Evolutionary conservation across 768 basidiomycete species (phyloP).

Genomic region (Amylocystis lapponica): DNA sequence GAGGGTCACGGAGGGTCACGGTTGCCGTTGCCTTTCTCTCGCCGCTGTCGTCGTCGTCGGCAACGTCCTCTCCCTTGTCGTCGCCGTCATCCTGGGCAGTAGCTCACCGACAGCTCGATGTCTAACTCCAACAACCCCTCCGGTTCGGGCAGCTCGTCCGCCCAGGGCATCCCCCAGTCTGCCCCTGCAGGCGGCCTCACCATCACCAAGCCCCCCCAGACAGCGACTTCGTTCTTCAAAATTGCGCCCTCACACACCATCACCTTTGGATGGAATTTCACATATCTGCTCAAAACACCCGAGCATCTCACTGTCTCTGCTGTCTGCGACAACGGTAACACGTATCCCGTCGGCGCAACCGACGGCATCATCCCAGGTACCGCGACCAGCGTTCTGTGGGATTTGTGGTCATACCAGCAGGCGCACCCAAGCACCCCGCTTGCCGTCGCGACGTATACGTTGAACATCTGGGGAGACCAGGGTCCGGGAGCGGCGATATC

Average conservation of each 20-base stretch:
- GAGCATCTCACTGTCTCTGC: constrained; percentile 76
- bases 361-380: constrained; percentile 67
- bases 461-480: constrained; percentile 77
- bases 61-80: not conserved
- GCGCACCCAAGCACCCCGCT: constrained; percentile 57
- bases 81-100: not conserved
- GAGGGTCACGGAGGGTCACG: not conserved
- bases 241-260: constrained; percentile 68
- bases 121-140: not conserved
- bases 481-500: constrained; percentile 55
- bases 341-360: constrained; percentile 81
- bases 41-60: not conserved
- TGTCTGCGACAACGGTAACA: constrained; percentile 80
- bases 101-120: not conserved
- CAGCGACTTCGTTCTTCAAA: constrained; percentile 83
- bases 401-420: constrained; percentile 69
- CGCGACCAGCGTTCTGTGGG: constrained; percentile 74
- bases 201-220: constrained; percentile 77
- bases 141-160: constrained; percentile 1
- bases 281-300: constrained; percentile 64
- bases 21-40: not conserved
- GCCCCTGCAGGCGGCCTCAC: constrained; percentile 60
- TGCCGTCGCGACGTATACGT: constrained; percentile 69
- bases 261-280: constrained; percentile 92
- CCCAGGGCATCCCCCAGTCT: constrained; percentile 37